A percentile compares a stretch with the other conserved stretches of the same genome.
phyloP scores from a whole-genome alignment of 2,329 filamentous ascomycete species.

The Chaetothyriales sp. region DNA sequence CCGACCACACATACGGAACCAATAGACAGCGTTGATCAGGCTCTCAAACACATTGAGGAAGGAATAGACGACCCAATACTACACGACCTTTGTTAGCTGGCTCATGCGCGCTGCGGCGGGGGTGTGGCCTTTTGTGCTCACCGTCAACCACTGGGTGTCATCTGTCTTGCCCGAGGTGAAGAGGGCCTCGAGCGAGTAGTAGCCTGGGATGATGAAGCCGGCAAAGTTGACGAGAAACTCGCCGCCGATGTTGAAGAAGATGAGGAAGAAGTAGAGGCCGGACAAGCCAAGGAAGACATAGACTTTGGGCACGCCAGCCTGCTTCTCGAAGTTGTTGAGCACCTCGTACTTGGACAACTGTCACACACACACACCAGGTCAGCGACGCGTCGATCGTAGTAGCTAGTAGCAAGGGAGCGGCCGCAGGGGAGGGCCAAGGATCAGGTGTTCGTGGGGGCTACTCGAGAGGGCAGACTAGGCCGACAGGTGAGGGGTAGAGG shows the following conservation, averaged over 20 bases:
- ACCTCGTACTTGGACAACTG: constrained; percentile 52
- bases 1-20: constrained; percentile 39
- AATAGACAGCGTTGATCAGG: constrained; percentile 51
- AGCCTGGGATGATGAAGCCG: constrained; percentile 49
- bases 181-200: constrained; percentile 50
- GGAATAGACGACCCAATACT: constrained; percentile 56
- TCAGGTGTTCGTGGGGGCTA: background rate
- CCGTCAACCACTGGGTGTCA: constrained; percentile 54
- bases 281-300: constrained; percentile 50
- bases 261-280: constrained; percentile 53
- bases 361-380: constrained; percentile 3
- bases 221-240: constrained; percentile 54
- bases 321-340: constrained; percentile 54
- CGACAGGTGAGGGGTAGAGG: background rate
- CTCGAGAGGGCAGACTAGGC: background rate
- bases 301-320: constrained; percentile 53
- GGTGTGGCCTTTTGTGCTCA: constrained; percentile 23
- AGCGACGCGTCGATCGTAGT: constrained; percentile 1
- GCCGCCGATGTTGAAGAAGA: constrained; percentile 58
- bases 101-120: constrained; percentile 1
- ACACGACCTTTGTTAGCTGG: constrained; percentile 8
- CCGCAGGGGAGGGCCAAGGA: background rate
- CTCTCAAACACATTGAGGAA: constrained; percentile 53
- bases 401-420: background rate
- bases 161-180: constrained; percentile 46